Base-by-base conservation (phyloP, 768 basidiomycete species). In the Collybia mongolica region DNA sequence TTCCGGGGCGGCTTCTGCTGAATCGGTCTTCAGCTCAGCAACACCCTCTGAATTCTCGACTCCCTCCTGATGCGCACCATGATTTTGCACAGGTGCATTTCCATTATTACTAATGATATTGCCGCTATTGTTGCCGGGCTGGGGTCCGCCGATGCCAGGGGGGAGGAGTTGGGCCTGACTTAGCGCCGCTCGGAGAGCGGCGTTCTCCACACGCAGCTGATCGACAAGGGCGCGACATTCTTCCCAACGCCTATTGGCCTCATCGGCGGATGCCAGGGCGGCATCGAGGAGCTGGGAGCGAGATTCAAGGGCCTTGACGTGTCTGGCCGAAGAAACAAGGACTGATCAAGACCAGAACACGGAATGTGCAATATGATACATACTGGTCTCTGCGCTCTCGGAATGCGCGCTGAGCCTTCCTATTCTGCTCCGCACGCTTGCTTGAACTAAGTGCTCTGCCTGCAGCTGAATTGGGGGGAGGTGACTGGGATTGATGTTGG, bases 371-470 rank as follows among this genome's bases (percentile, higher is more conserved):
- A 48, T 50, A 18, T 49, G 26, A 80, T 88, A 68, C 44, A 23
- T 48, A 93, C 91, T 89, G 86, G 71, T 97, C 93, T 60, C 93
- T 75, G 24, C 93, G 82, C 65, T 94, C 90, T 53, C 93, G 74
- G 67, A 95, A 97, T 1, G 92, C 93, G 37, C 93, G 79, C 70
- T 97, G 93, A 0, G 93, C 93, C 67, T 93, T 94, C 58, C 93
- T 79, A 66, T 97, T 97, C 72, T 97, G 93, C 61, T 95, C 93
- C 38, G 93, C 93, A 8, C 93, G 82, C 63, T 93, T 94, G 64
- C 84, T 88, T 61, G 78, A 82, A 66, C 86, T 90, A 44, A 93
- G 74, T 9, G 82, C 69, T 41, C 90, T 75, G 20, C 77, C 77
- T 17, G 69, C 66, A 39, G 59, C 54, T 35, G 68, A 49, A 43